Evolutionary conservation across 148 eudicot species (phyloP).

Genomic region (Chenopodium album): DNA sequence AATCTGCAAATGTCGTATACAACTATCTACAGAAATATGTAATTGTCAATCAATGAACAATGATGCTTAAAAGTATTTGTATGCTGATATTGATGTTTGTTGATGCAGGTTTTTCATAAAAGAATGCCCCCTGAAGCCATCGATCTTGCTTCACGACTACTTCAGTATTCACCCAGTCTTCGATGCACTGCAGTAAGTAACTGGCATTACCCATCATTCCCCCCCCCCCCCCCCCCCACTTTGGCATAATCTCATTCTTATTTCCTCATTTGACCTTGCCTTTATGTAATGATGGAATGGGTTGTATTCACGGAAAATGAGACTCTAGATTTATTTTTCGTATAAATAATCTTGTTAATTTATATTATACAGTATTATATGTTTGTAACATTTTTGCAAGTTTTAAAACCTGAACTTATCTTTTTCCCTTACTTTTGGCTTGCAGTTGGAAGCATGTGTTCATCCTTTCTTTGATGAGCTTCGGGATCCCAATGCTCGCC

Average conservation of each 20-base stretch:
- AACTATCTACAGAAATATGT: neutral
- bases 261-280: too few species aligned
- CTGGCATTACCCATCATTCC: neutral
- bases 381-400: neutral
- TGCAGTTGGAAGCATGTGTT: conserved; percentile 91
- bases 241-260: too few species aligned
- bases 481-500: conserved; percentile 87
- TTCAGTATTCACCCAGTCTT: conserved; percentile 87
- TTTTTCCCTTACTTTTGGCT: neutral
- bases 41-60: neutral
- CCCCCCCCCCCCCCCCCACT: too few species aligned
- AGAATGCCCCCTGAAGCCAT: conserved; percentile 86
- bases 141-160: conserved; percentile 84
- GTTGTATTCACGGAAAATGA: too few species aligned
- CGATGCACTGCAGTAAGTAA: conserved; percentile 90
- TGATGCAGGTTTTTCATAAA: conserved; percentile 75
- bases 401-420: neutral
- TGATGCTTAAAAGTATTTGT: neutral
- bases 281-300: too few species aligned
- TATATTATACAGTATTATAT: neutral
- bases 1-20: neutral
- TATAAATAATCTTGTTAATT: neutral
- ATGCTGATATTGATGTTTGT: neutral
- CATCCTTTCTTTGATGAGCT: conserved; percentile 97
- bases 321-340: neutral